Conservation (phyloP, 495 filamentous ascomycete genomes). For the Neurospora intermedia region DNA sequence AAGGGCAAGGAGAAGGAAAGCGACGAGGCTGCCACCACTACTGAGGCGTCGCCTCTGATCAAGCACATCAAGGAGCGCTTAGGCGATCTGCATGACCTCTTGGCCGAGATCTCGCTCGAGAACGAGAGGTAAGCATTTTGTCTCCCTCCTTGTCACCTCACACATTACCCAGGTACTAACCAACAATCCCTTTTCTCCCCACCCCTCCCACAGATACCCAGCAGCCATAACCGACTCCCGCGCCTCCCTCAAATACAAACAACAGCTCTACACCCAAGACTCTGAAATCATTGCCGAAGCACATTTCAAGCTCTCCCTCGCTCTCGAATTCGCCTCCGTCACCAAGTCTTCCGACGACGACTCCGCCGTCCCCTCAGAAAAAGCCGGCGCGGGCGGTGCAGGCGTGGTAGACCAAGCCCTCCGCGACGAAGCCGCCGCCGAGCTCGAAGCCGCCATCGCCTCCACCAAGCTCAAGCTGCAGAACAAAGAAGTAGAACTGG, state of each 20-base stretch:
- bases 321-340: slow-evolving; percentile 85
- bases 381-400: slow-evolving; percentile 16
- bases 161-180: background rate
- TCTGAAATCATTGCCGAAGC: slow-evolving; percentile 83
- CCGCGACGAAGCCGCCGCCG: slow-evolving; percentile 61
- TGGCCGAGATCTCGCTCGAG: slow-evolving; percentile 90
- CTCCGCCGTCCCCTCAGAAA: slow-evolving; percentile 22
- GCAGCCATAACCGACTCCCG: slow-evolving; percentile 72
- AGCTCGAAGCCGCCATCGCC: slow-evolving; percentile 74
- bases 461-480: slow-evolving; percentile 66
- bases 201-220: slow-evolving; percentile 42
- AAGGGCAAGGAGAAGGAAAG: slow-evolving; percentile 41
- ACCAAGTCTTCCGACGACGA: slow-evolving; percentile 47
- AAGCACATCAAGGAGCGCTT: slow-evolving; percentile 69
- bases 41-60: slow-evolving; percentile 34
- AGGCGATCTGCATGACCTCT: slow-evolving; percentile 82
- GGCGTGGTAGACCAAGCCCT: slow-evolving; percentile 51
- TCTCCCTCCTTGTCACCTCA: background rate
- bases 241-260: slow-evolving; percentile 63
- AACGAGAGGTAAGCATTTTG: slow-evolving; percentile 52
- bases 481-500: slow-evolving; percentile 58
- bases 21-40: background rate
- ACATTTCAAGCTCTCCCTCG: slow-evolving; percentile 90
- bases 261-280: slow-evolving; percentile 63
- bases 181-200: background rate